Conservation (phyloP, 1,284 basidiomycete genomes). For the Xerocomus amazonicus region DNA sequence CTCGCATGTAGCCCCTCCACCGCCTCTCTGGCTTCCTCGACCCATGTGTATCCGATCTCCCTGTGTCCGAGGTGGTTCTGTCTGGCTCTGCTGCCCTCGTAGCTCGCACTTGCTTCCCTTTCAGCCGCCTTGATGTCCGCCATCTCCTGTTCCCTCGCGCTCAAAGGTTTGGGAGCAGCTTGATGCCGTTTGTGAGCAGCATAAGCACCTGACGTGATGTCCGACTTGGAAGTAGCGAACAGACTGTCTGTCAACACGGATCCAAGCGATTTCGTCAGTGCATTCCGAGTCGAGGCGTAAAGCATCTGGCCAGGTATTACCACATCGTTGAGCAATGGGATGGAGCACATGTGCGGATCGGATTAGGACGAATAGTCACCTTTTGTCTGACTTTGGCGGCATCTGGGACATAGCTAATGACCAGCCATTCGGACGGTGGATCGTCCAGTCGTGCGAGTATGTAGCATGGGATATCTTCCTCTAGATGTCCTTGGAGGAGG, state of each 20-base stretch:
- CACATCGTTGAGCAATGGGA: not conserved
- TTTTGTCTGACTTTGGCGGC: slow-evolving; percentile 72
- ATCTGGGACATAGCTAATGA: slow-evolving; percentile 75
- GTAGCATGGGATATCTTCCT: slow-evolving; percentile 66
- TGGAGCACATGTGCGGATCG: not conserved
- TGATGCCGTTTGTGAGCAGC: slow-evolving; percentile 70
- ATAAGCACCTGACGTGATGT: slow-evolving; percentile 67
- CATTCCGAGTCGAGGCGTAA: slow-evolving; percentile 80
- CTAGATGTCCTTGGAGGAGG: slow-evolving; percentile 53
- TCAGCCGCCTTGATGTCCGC: slow-evolving; percentile 74
- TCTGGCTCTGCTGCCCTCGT: slow-evolving; percentile 56
- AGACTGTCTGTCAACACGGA: slow-evolving; percentile 75
- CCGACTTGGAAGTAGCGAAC: slow-evolving; percentile 75
- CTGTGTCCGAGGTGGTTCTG: slow-evolving; percentile 55
- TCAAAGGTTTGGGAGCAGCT: slow-evolving; percentile 76
- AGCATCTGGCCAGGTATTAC: slow-evolving; percentile 65
- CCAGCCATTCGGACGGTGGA: slow-evolving; percentile 61
- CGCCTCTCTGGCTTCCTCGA: slow-evolving; percentile 58
- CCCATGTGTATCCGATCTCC: slow-evolving; percentile 59
- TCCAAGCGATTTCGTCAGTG: slow-evolving; percentile 73
- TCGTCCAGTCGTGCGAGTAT: slow-evolving; percentile 63
- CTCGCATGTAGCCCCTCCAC: slow-evolving; percentile 52
- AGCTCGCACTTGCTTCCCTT: slow-evolving; percentile 45
- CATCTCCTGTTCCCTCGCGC: slow-evolving; percentile 76
- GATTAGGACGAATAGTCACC: slow-evolving; percentile 37